A percentile compares a stretch with the other conserved stretches of the same genome.
Evolutionary conservation across 2,329 filamentous ascomycete genomes (phyloP).

Genomic region (Xylariaceae sp.): DNA sequence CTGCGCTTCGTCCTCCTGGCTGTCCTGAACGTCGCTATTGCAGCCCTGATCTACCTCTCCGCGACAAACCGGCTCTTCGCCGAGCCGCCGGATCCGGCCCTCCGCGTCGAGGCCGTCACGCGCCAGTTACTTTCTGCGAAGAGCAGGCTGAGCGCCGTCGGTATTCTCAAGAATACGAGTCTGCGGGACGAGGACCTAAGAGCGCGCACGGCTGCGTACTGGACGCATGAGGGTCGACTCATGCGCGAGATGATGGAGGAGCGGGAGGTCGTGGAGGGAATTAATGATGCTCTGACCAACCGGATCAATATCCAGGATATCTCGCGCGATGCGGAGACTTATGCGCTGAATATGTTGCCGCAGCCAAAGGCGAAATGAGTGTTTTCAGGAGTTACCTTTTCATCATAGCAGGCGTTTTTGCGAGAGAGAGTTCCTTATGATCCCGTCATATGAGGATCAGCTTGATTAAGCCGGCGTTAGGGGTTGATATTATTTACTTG

Average conservation of each 20-base stretch:
- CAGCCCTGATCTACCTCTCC: slow-evolving; percentile 65
- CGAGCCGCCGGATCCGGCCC: slow-evolving; percentile 53
- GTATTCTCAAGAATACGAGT: slow-evolving; percentile 74
- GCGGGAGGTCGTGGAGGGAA: slow-evolving; percentile 64
- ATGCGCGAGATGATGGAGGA: slow-evolving; percentile 76
- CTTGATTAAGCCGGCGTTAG: too few species aligned
- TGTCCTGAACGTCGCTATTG: slow-evolving; percentile 58
- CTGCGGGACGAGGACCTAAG: slow-evolving; percentile 68
- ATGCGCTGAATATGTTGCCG: slow-evolving; percentile 44
- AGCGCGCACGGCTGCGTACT: slow-evolving; percentile 64
- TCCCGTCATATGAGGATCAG: neutral
- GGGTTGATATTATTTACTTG: neutral
- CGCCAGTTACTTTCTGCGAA: slow-evolving; percentile 54
- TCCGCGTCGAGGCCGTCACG: slow-evolving; percentile 59
- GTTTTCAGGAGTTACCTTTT: neutral
- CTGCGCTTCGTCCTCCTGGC: slow-evolving; percentile 61
- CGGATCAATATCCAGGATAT: slow-evolving; percentile 60
- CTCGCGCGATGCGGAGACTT: slow-evolving; percentile 58
- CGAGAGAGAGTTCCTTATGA: neutral
- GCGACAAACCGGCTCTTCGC: slow-evolving; percentile 76
- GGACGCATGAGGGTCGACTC: slow-evolving; percentile 68
- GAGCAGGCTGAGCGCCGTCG: slow-evolving; percentile 65
- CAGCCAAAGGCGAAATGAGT: slow-evolving; percentile 2
- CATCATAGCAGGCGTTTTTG: neutral
- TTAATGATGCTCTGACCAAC: slow-evolving; percentile 61